These are phyloP conservation scores for Rauvolfia tetraphylla DNA, from an alignment of 257 asterid genomes.

Conservation along the genomic window DNA sequence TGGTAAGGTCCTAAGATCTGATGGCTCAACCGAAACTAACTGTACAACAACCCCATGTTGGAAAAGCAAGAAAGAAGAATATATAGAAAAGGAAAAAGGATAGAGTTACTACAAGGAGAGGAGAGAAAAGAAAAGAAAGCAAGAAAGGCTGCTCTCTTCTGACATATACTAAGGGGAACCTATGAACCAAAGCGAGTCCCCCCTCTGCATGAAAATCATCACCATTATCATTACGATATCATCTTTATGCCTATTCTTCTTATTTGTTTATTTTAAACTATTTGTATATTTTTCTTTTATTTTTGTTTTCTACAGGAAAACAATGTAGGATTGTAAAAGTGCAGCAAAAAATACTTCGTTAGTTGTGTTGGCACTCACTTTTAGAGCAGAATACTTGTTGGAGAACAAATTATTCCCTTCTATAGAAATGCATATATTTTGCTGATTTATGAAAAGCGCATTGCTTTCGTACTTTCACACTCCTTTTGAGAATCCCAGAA, in stretches of 20 bases:
- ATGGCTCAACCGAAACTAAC: constrained; percentile 42
- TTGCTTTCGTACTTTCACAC: constrained; percentile 22
- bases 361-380: constrained; percentile 28
- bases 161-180: constrained; percentile 35
- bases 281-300: constrained; percentile 27
- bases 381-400: constrained; percentile 23
- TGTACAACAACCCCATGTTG: constrained; percentile 48
- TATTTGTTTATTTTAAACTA: constrained; percentile 28
- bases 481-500: constrained; percentile 24
- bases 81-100: constrained; percentile 26
- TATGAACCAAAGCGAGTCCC: constrained; percentile 34
- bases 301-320: constrained; percentile 24
- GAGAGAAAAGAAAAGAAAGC: constrained; percentile 26
- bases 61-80: constrained; percentile 34
- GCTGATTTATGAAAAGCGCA: constrained; percentile 15
- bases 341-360: constrained; percentile 28
- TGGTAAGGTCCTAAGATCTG: constrained; percentile 22
- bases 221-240: constrained; percentile 64
- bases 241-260: constrained; percentile 44
- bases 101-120: constrained; percentile 18
- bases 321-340: constrained; percentile 36
- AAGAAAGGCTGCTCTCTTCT: constrained; percentile 54
- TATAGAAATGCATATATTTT: constrained; percentile 31
- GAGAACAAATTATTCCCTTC: constrained; percentile 27
- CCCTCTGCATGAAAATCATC: constrained; percentile 69